Base-by-base conservation (phyloP, 2,329 filamentous ascomycete species). In the Talaromyces marneffei region DNA sequence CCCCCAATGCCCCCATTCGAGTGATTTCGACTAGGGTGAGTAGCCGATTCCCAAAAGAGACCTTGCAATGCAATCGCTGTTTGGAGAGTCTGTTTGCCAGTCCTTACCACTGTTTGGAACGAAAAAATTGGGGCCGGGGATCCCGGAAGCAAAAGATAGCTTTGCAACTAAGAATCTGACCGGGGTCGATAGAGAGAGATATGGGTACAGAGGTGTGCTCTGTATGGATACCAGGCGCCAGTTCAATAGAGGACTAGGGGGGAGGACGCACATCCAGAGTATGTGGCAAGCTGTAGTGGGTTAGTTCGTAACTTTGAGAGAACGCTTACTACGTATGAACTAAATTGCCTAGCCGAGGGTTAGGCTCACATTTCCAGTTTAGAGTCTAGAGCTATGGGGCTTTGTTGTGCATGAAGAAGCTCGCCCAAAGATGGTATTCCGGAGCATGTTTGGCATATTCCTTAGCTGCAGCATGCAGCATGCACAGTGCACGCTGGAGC, bases 71-170 rank as follows among this genome's bases (percentile, higher is more conserved):
- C 14, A 29, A 35, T 59, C 29, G 33, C 29, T 23, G 57, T 20
- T 54, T 16, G 18, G 50, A 37, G 50, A 37, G 31, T 37, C 39
- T 40, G 37, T 23, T n/a, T n/a, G n/a, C n/a, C n/a, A n/a, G n/a
- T n/a, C n/a, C n/a, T n/a, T n/a, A n/a, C n/a, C n/a, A n/a, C n/a
- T n/a, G n/a, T n/a, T 52, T 52, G 48, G 29, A 35, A 52, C 48
- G 14, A 52, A 37, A n/a, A 56, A 53, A 33, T 31, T 55, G 60
- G 55, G 55, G 55, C 60, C 54, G 60, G 60, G 60, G 56, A 59
- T 27, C 57, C 60, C 35, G 60, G 39, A 62, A 59, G 60, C 14
- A 52, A 39, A 37, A 52, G 44, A 40, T 61, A 50, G 42, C 52
- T 57, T 61, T 39, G 31, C 31, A 46, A 33, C 53, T 42, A 61